Evolutionary conservation across 1,284 basidiomycete genomes (phyloP).

Genomic region (Trichosporon asahii): DNA sequence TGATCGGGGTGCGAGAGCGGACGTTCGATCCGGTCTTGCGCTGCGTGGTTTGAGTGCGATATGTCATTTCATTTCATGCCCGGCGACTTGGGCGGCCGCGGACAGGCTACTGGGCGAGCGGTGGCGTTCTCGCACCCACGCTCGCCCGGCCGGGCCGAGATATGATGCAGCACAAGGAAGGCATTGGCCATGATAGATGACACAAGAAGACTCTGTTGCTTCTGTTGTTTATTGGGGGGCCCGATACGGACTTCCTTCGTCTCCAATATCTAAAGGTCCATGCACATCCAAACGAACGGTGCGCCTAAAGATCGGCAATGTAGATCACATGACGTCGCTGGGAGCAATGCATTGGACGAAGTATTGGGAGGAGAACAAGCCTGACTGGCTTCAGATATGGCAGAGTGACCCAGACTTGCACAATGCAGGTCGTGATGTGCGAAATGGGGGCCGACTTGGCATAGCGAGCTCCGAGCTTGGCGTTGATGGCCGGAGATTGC

Average conservation of each 20-base stretch:
- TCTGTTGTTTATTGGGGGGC: too few relatives aligned
- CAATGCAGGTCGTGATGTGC: not conserved
- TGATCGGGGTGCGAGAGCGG: not conserved
- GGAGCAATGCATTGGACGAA: not conserved
- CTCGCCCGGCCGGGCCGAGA: not conserved
- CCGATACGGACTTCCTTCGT: not conserved
- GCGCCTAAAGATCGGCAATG: not conserved
- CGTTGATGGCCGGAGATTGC: not conserved
- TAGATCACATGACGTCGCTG: not conserved
- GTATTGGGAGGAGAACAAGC: not conserved
- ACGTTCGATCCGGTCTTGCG: not conserved
- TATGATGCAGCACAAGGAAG: not conserved
- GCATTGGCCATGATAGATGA: not conserved
- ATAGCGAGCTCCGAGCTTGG: not conserved
- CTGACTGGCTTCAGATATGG: not conserved
- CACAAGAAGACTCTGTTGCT: too few relatives aligned
- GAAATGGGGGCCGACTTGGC: not conserved
- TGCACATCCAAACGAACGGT: not conserved
- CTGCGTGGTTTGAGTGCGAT: not conserved
- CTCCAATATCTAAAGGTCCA: not conserved
- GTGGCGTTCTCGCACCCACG: not conserved
- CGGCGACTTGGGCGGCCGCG: not conserved
- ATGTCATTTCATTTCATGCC: not conserved
- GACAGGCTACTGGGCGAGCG: not conserved
- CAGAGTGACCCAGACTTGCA: not conserved